Conservation (phyloP, 805 yeast genomes). For the Hanseniaspora occidentalis region DNA sequence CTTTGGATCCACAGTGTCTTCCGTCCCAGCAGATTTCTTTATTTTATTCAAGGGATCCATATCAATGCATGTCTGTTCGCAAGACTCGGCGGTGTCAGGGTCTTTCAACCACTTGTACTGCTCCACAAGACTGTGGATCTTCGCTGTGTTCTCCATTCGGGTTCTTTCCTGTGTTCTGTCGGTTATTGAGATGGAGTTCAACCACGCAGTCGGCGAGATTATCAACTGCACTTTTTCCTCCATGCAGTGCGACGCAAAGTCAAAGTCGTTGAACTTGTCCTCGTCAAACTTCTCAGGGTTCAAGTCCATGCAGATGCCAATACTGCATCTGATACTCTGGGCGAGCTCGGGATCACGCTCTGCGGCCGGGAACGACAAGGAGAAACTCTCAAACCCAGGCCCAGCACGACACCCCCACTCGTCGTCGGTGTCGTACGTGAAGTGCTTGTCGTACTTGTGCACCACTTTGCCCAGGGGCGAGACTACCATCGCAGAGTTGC, state of each 20-base stretch:
- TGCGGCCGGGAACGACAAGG: conserved; percentile 24
- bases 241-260: conserved; percentile 47
- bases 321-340: conserved; percentile 23
- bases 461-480: conserved; percentile 45
- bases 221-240: conserved; percentile 39
- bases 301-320: conserved; percentile 92
- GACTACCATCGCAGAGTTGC: conserved; percentile 58
- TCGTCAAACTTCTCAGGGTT: conserved; percentile 66
- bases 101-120: neutral
- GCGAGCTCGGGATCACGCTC: conserved; percentile 1
- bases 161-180: conserved; percentile 2
- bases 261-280: conserved; percentile 65
- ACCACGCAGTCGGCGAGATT: conserved; percentile 85
- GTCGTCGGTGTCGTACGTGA: conserved; percentile 68
- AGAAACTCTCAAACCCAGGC: conserved; percentile 47
- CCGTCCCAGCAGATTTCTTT: no score
- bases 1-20: no score
- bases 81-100: neutral
- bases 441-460: conserved; percentile 62
- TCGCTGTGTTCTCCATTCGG: neutral
- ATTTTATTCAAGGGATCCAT: no score
- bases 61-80: no score
- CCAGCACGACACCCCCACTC: conserved; percentile 69
- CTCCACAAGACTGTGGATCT: neutral
- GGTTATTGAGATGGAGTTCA: conserved; percentile 35